Evolutionary conservation across 495 filamentous ascomycete genomes (phyloP).

Genomic region (Achaetomiella virescens): DNA sequence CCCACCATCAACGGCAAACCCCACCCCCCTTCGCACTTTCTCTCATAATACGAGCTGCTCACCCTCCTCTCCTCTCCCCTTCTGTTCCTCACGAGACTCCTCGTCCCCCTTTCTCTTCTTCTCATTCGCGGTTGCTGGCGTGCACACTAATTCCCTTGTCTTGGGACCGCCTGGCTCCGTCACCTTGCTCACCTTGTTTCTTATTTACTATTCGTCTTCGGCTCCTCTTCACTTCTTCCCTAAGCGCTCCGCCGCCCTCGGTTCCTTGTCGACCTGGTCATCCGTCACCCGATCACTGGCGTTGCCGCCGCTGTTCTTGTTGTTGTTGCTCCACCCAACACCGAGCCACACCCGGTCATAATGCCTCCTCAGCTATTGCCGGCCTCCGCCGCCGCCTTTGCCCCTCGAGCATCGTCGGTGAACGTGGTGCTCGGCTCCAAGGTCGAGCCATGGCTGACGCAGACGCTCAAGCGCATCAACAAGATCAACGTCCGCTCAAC

Average conservation of each 20-base stretch:
- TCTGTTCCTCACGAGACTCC: conserved; percentile 43
- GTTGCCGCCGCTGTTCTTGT: conserved; percentile 16
- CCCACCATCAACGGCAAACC: conserved; percentile 24
- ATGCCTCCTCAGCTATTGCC: conserved; percentile 93
- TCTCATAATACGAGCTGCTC: conserved; percentile 36
- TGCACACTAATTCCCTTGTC: conserved; percentile 53
- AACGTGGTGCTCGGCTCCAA: conserved; percentile 91
- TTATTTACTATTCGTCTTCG: conserved; percentile 50
- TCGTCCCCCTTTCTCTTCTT: conserved; percentile 45
- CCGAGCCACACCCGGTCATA: conserved; percentile 38
- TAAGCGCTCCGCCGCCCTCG: conserved; percentile 46
- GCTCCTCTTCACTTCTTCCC: conserved; percentile 39
- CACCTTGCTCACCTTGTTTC: conserved; percentile 41
- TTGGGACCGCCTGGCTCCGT: conserved; percentile 50
- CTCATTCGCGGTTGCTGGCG: conserved; percentile 46
- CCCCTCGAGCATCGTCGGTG: conserved; percentile 80
- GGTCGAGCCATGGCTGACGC: conserved; percentile 96
- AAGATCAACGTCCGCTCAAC: conserved; percentile 95
- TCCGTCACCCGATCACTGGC: not conserved
- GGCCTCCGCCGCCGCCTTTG: conserved; percentile 93
- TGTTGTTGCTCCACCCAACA: conserved; percentile 21
- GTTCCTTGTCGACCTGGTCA: conserved; percentile 30
- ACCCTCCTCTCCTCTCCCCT: conserved; percentile 34
- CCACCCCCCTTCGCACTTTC: conserved; percentile 26
- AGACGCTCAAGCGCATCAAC: conserved; percentile 95